Percentiles rank a stretch among this genome's conserved stretches.
phyloP scores from a whole-genome alignment of 306 rosid species.

The Vachellia pachyceras region DNA sequence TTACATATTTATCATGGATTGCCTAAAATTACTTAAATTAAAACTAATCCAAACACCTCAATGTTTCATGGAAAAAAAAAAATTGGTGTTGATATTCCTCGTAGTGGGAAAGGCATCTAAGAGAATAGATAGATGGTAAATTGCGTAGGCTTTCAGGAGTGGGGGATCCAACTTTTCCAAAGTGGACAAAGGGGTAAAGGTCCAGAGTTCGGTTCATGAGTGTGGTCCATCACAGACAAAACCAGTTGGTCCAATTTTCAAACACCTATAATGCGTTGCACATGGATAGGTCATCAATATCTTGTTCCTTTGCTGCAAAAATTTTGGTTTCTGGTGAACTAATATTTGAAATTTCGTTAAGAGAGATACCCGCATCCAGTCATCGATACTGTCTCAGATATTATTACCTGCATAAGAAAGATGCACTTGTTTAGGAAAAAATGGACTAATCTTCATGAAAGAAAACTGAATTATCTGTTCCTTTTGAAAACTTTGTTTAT shows the following conservation, averaged over 20 bases:
- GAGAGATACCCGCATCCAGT: no score
- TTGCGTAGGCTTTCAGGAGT: not conserved
- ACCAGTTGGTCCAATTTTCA: not conserved
- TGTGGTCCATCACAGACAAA: not conserved
- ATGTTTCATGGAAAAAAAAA: no score
- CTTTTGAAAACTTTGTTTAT: not conserved
- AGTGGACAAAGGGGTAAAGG: slow-evolving; percentile 26
- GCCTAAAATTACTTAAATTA: no score
- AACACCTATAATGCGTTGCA: not conserved
- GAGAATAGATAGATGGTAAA: not conserved
- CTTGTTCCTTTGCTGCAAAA: not conserved
- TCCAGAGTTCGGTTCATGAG: not conserved
- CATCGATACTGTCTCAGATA: no score
- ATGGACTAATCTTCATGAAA: not conserved
- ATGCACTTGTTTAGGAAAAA: no score
- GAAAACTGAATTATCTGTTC: not conserved
- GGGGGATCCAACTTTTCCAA: slow-evolving; percentile 23
- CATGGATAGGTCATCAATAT: not conserved
- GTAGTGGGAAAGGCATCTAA: not conserved
- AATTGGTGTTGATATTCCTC: no score
- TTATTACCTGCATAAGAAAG: no score
- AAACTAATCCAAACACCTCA: no score
- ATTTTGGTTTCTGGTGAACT: not conserved
- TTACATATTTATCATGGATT: no score
- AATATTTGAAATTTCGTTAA: no score